Percentiles rank a stretch among this genome's conserved stretches.
phyloP scores from a whole-genome alignment of 2,329 filamentous ascomycete genomes.

The Colletotrichum neosansevieriae region DNA sequence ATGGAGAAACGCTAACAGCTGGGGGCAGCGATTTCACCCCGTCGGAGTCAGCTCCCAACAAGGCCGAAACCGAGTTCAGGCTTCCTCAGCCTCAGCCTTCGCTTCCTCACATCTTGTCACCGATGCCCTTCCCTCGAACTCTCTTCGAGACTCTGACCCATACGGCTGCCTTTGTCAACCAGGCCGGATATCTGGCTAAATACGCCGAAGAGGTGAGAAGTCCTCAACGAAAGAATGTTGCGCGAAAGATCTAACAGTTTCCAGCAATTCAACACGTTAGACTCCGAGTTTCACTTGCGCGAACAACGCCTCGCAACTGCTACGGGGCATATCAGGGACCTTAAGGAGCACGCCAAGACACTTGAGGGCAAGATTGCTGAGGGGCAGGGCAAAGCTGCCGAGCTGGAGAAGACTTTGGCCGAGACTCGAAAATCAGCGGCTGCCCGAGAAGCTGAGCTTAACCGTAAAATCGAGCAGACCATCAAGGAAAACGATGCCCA shows the following conservation, averaged over 20 bases:
- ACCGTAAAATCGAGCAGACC: neutral
- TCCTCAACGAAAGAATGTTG: neutral
- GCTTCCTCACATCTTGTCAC: neutral
- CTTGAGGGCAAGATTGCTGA: neutral
- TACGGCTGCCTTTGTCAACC: neutral
- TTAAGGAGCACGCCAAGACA: neutral
- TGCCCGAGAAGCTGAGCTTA: neutral
- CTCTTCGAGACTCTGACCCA: neutral
- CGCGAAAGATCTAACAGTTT: neutral
- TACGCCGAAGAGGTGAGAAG: neutral
- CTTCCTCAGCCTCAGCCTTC: constrained; percentile 4
- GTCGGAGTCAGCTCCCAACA: neutral
- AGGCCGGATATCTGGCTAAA: constrained; percentile 9
- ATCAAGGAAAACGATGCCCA: neutral
- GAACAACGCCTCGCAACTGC: neutral
- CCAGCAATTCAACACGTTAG: neutral
- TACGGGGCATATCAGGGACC: neutral
- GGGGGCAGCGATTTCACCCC: neutral
- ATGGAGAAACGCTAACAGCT: neutral
- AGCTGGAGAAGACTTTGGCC: neutral
- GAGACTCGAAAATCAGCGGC: neutral
- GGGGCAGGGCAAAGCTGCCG: neutral
- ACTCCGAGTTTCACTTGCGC: neutral
- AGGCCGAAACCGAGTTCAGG: neutral
- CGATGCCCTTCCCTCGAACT: constrained; percentile 4